Evolutionary conservation across 148 eudicot species (phyloP).

Genomic region (Pharnaceum exiguum): DNA sequence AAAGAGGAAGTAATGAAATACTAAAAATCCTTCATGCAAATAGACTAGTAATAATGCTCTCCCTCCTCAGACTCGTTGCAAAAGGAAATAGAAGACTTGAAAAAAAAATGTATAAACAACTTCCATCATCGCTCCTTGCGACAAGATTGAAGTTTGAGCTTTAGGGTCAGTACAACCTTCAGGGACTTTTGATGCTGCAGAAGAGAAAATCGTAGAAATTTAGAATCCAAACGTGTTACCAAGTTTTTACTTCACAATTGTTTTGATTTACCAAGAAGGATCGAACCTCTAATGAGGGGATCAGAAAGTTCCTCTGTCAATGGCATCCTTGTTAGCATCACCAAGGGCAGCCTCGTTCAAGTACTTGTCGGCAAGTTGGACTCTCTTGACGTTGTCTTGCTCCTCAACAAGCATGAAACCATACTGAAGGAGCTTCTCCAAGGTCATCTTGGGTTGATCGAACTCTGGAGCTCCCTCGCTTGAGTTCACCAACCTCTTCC

Average conservation of each 20-base stretch:
- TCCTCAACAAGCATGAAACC: slow-evolving; percentile 87
- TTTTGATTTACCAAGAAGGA: background rate
- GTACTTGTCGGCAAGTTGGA: slow-evolving; percentile 79
- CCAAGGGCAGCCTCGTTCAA: slow-evolving; percentile 80
- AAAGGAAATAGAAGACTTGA: slow-evolving; percentile 7
- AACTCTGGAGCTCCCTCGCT: slow-evolving; percentile 69
- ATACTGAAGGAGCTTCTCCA: slow-evolving; percentile 70
- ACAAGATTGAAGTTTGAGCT: slow-evolving; percentile 71
- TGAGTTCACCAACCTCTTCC: slow-evolving; percentile 89
- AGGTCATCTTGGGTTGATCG: slow-evolving; percentile 71
- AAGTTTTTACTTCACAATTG: too few relatives aligned
- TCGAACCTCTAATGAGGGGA: slow-evolving; percentile 16
- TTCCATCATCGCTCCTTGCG: slow-evolving; percentile 88
- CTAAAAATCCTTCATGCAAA: slow-evolving; percentile 5
- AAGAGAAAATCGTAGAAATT: too few relatives aligned
- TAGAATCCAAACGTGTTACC: too few relatives aligned
- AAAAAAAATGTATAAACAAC: slow-evolving; percentile 57
- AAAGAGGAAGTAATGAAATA: slow-evolving; percentile 7
- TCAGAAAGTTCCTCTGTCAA: slow-evolving; percentile 57
- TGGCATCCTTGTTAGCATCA: slow-evolving; percentile 77
- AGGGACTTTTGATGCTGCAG: too few relatives aligned
- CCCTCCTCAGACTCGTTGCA: background rate
- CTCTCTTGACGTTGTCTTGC: slow-evolving; percentile 95
- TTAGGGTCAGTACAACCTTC: slow-evolving; percentile 83
- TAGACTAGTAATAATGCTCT: background rate